Base-by-base conservation (phyloP, 768 basidiomycete species). In the Trametes villosa region DNA sequence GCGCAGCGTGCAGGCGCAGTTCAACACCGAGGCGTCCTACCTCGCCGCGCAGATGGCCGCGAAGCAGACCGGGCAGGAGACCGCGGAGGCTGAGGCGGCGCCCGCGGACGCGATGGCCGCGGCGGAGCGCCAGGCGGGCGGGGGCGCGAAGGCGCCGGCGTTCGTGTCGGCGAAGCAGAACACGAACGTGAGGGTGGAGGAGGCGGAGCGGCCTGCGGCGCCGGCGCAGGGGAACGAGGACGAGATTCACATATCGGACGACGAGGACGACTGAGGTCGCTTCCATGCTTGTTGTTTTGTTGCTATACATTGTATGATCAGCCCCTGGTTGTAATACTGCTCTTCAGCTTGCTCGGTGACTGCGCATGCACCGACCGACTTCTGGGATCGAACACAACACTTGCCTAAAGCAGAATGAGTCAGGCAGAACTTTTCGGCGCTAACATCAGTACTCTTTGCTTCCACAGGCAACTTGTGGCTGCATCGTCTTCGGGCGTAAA, bases 1-100 rank as follows among this genome's bases (percentile, higher is more conserved):
- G 77, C 87, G 97, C 58, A 95, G 96, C 67, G 97, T 99, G 17
- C 97, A 99, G 75, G 95, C 96, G 27, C 92, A 95, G 70, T 99
- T 97, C 81, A 98, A 99, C 74, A 99, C 97, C 3, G 96, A 98
- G 75, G 91, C 90, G 46, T 91, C 89, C 44, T 96, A 94, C 74
- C 79, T 97, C 56, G 93, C 93, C 9, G 96, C 96, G 12, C 94
- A 97, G 76, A 89, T 95, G 11, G 78, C 82, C 26, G 77, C 78
- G 59, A 77, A 77, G 50, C 69, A 77, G 17, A 78, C 77, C 29
- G 83, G 83, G 50, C 78, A 77, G 29, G 77, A 70, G 34, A 62
- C 57, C n/a, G n/a, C n/a, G 11, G 65, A 57, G 45, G 65, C 68
- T 13, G 77, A 76, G 41, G 71, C 65, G 12, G 62, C 66, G 8